A percentile compares a stretch with the other conserved stretches of the same genome.
phyloP scores from a whole-genome alignment of 1,284 basidiomycete genomes.

The Hemileccinum hortonii region DNA sequence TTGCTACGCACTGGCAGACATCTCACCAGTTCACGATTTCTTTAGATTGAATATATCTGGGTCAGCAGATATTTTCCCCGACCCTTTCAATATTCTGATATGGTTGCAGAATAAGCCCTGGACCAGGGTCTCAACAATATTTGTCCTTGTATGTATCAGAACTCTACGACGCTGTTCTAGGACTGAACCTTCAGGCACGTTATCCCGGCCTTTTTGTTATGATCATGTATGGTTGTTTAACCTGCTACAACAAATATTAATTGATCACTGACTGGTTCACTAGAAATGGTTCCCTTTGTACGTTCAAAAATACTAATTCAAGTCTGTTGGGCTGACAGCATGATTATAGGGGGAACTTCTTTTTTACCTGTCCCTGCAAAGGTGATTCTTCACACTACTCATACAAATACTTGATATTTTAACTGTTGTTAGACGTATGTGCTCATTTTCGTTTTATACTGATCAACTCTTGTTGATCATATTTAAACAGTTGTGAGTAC shows the following conservation, averaged over 20 bases:
- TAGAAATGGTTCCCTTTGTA: background rate
- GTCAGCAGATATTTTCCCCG: too few relatives aligned
- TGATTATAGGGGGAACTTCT: background rate
- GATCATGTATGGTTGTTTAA: background rate
- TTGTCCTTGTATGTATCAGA: background rate
- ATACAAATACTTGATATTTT: too few relatives aligned
- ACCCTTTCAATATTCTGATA: background rate
- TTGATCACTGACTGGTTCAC: background rate
- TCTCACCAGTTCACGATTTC: too few relatives aligned
- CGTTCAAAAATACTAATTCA: background rate
- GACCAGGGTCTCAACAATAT: background rate
- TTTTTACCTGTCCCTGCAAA: background rate
- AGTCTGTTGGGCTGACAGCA: background rate
- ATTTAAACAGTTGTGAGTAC: too few relatives aligned
- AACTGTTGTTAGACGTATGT: background rate
- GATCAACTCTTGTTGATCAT: too few relatives aligned
- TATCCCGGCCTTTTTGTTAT: background rate
- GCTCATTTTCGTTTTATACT: too few relatives aligned
- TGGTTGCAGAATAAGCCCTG: background rate
- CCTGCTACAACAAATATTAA: too few relatives aligned
- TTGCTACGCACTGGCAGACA: too few relatives aligned
- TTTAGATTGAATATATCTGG: too few relatives aligned
- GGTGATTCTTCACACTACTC: background rate
- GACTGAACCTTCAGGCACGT: background rate
- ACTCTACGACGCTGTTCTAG: too few relatives aligned